Base-by-base conservation (phyloP, 1,284 basidiomycete species). In the Ceratobasidium sp. region DNA sequence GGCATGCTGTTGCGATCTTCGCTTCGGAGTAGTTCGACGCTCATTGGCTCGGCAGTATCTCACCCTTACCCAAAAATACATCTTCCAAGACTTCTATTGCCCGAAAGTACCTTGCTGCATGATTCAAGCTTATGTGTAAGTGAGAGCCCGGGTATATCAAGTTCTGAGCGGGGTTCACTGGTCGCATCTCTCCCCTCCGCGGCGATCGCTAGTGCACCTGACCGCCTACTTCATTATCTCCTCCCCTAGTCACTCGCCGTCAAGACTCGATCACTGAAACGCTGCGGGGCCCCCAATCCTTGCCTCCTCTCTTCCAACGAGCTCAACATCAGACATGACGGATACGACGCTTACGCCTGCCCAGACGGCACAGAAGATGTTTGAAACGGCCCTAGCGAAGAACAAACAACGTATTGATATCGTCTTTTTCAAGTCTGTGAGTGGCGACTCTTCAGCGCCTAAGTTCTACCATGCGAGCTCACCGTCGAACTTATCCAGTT, bases 401-500 rank as follows among this genome's bases (percentile, higher is more conserved):
- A 91, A 93, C 81, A 87, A 85, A 64, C 90, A 90, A 64, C 88
- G 90, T 8, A 87, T 86, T 73, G 90, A 91, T 77, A 86, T 86
- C 57, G 82, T 90, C 2, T 92, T 93, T 83, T 84, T 91, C 80
- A 93, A 93, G 83, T 89, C 91, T 23, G 92, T 92, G 78, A 80
- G 90, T 86, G 44, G 16, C 48, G 16, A 33, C 35, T 44, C 14
- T 3, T 55, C 44, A 27, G 1, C 27, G 30, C 57, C n/a, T 33
- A 48, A 16, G 41, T 10, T 44, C 41, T 1, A 10, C 41, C 41
- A 10, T 44, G 41, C 20, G 62, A 65, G 68, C 60, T 54, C 68
- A 55, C 10, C 27, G 38, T 23, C 33, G 35, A 14, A 62, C 41
- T n/a, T 16, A 35, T 46, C 23, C 60, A 93, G 91, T 88, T 92